Evolutionary conservation across 768 basidiomycete genomes (phyloP), one percentile per base, ranked within the genome.

Genomic region (Podaxis sp.): DNA sequence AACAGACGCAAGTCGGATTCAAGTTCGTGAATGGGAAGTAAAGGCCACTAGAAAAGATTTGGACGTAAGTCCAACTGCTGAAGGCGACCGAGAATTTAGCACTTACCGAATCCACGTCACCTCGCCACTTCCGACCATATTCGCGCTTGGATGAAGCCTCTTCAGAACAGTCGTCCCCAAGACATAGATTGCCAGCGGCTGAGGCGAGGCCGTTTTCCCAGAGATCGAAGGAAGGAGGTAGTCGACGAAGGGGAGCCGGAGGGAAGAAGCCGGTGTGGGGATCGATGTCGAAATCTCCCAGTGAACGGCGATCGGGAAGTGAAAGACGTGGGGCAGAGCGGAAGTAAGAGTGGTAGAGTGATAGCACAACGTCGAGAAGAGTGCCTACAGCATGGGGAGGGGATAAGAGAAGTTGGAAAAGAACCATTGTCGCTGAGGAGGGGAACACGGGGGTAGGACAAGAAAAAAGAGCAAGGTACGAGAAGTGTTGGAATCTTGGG

Each of bases 261-360:
- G 96, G 96, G 67, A 98, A 84, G 78, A 98, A 99, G 0, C 96
- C 96, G 0, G 91, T 89, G 13, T 82, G 74, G 8, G 82, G 70
- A 66, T 86, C 77, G 64, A 89, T 73, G 66, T 88, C 87, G 61
- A 85, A 88, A 61, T 85, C 80, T 2, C 71, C 67, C 20, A 77
- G 78, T 11, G 76, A 70, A 48, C 73, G 77, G 28, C 75, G 76
- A 28, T 70, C 72, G 13, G 72, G 68, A 52, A 69, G 66, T 5
- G 71, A 53, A 62, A 74, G 73, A 54, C 74, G 74, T 58, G 72
- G 70, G 50, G 68, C 65, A 60, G 72, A 70, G 36, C 73, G 71
- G 60, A 80, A 71, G 41, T 79, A 74, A 5, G 84, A 82, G 58
- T 78, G 78, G 57, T 85, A 72, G 28, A 82, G 66, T 33, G 79